Evolutionary conservation across 1,284 basidiomycete species (phyloP), one percentile per base, ranked within the genome.

Genomic region (Naganishia cerealis): DNA sequence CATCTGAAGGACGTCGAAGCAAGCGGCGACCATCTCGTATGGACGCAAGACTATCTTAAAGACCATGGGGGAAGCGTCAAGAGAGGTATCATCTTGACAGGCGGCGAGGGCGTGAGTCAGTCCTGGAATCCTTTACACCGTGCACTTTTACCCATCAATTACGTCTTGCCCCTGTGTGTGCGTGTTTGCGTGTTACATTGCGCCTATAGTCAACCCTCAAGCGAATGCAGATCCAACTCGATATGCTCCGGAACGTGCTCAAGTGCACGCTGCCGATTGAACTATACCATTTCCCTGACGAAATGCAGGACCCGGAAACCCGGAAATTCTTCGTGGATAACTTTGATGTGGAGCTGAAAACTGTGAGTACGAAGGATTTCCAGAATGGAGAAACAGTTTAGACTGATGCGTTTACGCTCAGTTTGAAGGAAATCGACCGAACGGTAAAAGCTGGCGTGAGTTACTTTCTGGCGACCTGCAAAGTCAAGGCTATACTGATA

Each of bases 231-330:
- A 73, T 80, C 18, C 75, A 76, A 9, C 74, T 82, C 38, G 72
- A 78, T 65, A 78, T 82, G 75, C 76, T 82, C 15, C 75, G 80
- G 43, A 74, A 79, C 53, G 76, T 79, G 33, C 72, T 81, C 65
- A 74, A 76, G 52, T 77, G 75, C 57, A 77, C 71, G 18, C 75
- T 83, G 2, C 82, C 81, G 8, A 75, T 82, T 52, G 80, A 83
- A 72, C 67, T 83, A 18, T 83, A 82, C 69, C 79, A 81, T 66
- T 83, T 80, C 74, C 75, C 78, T 3, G 79, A 78, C 59, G 82
- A 83, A 73, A 71, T 83, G 62, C 71, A 73, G 53, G 77, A 79
- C 67, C 63, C 71, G 26, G 70, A 55, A 9, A 59, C 75, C 10
- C 70, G 76, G 33, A 66, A 73, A 12, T 75, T 77, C 62, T 69